phyloP scores from a whole-genome alignment of 2,329 filamentous ascomycete genomes.

The Coniella lustricola region DNA sequence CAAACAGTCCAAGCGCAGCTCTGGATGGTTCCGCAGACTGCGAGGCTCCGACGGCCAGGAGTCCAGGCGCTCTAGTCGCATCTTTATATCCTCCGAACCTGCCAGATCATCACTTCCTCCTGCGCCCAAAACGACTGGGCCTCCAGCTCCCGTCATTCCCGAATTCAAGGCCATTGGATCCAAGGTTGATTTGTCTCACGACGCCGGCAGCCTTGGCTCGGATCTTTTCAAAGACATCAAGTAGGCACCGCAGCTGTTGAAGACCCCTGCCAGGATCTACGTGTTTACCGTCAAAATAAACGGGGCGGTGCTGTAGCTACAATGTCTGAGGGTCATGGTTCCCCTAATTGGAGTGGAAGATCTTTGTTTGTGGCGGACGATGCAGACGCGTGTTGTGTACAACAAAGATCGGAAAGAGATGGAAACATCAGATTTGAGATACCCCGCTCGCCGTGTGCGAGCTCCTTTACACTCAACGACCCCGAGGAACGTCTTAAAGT shows the following conservation, averaged over 20 bases:
- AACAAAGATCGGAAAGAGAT: conserved; percentile 9
- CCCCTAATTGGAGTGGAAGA: no score
- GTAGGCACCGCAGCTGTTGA: conserved; percentile 22
- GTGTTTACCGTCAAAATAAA: background rate
- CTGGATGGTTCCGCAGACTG: conserved; percentile 53
- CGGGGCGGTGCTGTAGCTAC: no score
- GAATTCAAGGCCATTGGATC: conserved; percentile 47
- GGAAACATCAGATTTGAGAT: conserved; percentile 24
- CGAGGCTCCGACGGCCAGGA: conserved; percentile 31
- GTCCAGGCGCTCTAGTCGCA: conserved; percentile 32
- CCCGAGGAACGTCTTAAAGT: conserved; percentile 4
- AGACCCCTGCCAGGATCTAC: background rate
- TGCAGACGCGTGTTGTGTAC: background rate
- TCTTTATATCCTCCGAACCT: conserved; percentile 31
- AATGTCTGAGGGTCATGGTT: no score
- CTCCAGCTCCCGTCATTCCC: conserved; percentile 55
- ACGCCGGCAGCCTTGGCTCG: conserved; percentile 39
- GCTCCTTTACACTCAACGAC: conserved; percentile 17
- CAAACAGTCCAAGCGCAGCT: conserved; percentile 47
- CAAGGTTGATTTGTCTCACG: conserved; percentile 34
- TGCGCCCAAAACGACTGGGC: conserved; percentile 35
- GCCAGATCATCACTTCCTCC: conserved; percentile 18
- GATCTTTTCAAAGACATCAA: conserved; percentile 56
- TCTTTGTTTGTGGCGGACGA: background rate
- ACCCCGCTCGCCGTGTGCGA: conserved; percentile 23